These are phyloP conservation scores for Pestalotiopsis sp. DNA, from an alignment of 2,329 filamentous ascomycete genomes.

Conservation along the genomic window DNA sequence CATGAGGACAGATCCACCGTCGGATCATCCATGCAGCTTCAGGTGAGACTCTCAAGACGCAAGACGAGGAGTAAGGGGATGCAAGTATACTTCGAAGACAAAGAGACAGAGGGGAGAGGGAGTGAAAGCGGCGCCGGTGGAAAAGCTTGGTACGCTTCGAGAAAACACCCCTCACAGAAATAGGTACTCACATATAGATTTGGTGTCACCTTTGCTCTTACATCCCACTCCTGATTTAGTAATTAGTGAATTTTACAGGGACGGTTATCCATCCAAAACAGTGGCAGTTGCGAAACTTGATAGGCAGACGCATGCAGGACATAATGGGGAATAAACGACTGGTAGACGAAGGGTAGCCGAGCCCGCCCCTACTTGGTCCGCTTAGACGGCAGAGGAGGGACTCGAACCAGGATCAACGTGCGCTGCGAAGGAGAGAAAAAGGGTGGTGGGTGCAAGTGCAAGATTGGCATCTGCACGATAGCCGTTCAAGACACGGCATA, in stretches of 20 bases:
- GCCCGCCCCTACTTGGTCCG: neutral
- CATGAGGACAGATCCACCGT: slow-evolving; percentile 6
- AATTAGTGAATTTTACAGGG: neutral
- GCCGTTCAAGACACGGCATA: slow-evolving; percentile 1
- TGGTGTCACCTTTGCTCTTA: neutral
- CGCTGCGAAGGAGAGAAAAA: neutral
- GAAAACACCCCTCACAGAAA: neutral
- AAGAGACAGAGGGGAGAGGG: neutral
- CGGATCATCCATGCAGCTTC: slow-evolving; percentile 9
- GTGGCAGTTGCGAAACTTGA: neutral
- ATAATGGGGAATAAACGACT: neutral
- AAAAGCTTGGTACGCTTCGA: neutral
- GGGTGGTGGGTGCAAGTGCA: slow-evolving; percentile 1
- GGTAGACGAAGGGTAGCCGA: neutral
- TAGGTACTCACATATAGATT: neutral
- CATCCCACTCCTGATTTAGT: neutral
- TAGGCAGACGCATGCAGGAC: neutral
- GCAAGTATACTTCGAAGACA: too few relatives aligned
- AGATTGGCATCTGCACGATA: slow-evolving; percentile 6
- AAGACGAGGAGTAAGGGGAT: neutral
- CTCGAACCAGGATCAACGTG: neutral
- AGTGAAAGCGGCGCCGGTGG: neutral
- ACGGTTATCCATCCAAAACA: neutral
- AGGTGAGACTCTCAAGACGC: slow-evolving; percentile 2
- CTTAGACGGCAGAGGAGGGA: neutral